Percentiles rank a stretch among this genome's conserved stretches.
Conservation (phyloP, 768 basidiomycete genomes). For the Stropharia rugosoannulata region DNA sequence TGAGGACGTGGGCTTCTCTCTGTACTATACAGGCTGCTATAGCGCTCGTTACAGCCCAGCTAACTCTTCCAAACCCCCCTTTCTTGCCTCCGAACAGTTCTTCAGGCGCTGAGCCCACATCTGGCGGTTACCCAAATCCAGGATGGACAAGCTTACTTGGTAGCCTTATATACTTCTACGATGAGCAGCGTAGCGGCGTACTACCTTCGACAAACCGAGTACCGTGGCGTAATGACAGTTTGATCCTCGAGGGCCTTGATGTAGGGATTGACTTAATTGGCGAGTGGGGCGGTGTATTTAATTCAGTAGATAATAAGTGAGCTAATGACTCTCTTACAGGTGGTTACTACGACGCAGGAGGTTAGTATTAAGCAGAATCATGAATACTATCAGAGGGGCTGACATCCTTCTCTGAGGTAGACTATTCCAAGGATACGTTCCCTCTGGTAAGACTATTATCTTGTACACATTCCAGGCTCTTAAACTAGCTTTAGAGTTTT, state of each 20-base stretch:
- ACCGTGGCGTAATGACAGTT: slow-evolving; percentile 84
- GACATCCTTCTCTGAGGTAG: slow-evolving; percentile 31
- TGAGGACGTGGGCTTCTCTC: slow-evolving; percentile 24
- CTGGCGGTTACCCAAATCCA: slow-evolving; percentile 52
- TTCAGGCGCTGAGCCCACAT: slow-evolving; percentile 50
- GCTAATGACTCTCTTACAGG: slow-evolving; percentile 25
- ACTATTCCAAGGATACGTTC: slow-evolving; percentile 88
- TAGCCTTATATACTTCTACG: slow-evolving; percentile 84
- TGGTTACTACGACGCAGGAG: slow-evolving; percentile 93
- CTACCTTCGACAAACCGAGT: slow-evolving; percentile 72
- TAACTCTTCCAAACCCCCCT: slow-evolving; percentile 63
- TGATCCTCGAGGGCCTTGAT: slow-evolving; percentile 73
- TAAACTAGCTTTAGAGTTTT: slow-evolving; percentile 52
- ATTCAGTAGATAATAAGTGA: not conserved
- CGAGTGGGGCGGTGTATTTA: not conserved
- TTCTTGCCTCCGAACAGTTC: slow-evolving; percentile 63
- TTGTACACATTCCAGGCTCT: not conserved
- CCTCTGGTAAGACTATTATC: slow-evolving; percentile 57
- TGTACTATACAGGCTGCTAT: slow-evolving; percentile 21
- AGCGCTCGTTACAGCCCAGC: slow-evolving; percentile 44
- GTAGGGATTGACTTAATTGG: slow-evolving; percentile 75
- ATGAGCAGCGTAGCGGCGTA: slow-evolving; percentile 83
- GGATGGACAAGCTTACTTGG: slow-evolving; percentile 87
- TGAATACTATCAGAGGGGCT: not conserved
- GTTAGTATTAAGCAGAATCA: slow-evolving; percentile 33